Percentiles rank a stretch among this genome's conserved stretches.
Conservation (phyloP, 1,284 basidiomycete genomes). For the Melampsora americana region DNA sequence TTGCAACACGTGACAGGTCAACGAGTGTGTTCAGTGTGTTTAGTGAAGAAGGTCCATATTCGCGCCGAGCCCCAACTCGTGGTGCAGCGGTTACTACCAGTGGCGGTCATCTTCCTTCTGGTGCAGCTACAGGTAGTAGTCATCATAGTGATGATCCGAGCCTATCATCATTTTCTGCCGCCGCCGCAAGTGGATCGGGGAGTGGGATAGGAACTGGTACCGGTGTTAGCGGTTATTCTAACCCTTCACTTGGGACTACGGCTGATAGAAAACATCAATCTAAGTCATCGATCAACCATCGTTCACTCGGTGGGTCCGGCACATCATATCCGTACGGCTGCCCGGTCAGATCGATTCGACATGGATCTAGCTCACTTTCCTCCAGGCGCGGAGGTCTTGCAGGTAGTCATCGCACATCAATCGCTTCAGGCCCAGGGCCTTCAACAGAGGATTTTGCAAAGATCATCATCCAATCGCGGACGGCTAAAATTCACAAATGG, state of each 20-base stretch:
- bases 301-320: slow-evolving; percentile 5
- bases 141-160: slow-evolving; percentile 31
- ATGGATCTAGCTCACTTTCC: slow-evolving; percentile 34
- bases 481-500: slow-evolving; percentile 61
- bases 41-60: slow-evolving; percentile 20
- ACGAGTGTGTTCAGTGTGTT: slow-evolving; percentile 21
- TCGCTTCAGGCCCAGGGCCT: slow-evolving; percentile 43
- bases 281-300: slow-evolving; percentile 15
- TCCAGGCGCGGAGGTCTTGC: slow-evolving; percentile 23
- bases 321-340: neutral
- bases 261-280: slow-evolving; percentile 10
- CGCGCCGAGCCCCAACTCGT: neutral
- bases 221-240: neutral
- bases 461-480: slow-evolving; percentile 60
- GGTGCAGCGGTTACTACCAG: neutral
- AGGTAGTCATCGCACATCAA: slow-evolving; percentile 39
- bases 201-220: neutral
- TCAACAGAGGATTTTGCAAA: slow-evolving; percentile 59
- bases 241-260: neutral
- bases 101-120: slow-evolving; percentile 1
- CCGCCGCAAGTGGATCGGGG: slow-evolving; percentile 11
- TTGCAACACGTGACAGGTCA: slow-evolving; percentile 18
- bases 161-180: slow-evolving; percentile 33
- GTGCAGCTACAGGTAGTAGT: slow-evolving; percentile 4
- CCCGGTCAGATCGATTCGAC: neutral